These are phyloP conservation scores for Apiospora rasikravindrae DNA, from an alignment of 2,329 filamentous ascomycete genomes.

Conservation along the genomic window DNA sequence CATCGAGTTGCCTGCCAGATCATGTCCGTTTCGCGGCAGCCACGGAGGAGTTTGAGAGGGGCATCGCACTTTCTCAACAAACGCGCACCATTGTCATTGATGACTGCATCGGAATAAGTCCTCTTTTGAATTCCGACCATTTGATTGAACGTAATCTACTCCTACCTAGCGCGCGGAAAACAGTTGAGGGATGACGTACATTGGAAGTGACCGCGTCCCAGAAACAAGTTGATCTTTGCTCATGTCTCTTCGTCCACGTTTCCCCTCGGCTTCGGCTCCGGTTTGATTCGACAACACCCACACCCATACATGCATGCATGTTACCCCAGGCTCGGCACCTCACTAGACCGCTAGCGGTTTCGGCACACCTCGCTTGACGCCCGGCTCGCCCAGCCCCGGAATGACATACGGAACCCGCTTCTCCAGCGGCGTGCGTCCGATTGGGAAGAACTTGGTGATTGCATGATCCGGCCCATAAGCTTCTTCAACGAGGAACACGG, in stretches of 20 bases:
- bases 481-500: constrained; percentile 24
- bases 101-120: not conserved
- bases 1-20: not conserved
- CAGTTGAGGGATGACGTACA: not conserved
- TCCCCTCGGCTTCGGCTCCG: not conserved
- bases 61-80: not conserved
- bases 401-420: constrained; percentile 20
- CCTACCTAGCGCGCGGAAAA: not conserved
- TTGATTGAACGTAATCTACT: not conserved
- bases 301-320: not conserved
- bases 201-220: not conserved
- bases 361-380: constrained; percentile 25
- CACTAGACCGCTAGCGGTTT: constrained; percentile 22
- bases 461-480: constrained; percentile 22
- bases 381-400: constrained; percentile 24
- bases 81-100: not conserved
- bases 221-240: not conserved
- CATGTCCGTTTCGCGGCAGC: not conserved
- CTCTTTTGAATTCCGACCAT: not conserved
- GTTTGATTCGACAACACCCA: not conserved
- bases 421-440: constrained; percentile 24
- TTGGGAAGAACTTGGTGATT: constrained; percentile 24
- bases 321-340: not conserved
- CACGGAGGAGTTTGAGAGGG: not conserved
- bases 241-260: not conserved